Conservation (phyloP, 2,329 filamentous ascomycete species). For the Davidsoniella eucalypti region DNA sequence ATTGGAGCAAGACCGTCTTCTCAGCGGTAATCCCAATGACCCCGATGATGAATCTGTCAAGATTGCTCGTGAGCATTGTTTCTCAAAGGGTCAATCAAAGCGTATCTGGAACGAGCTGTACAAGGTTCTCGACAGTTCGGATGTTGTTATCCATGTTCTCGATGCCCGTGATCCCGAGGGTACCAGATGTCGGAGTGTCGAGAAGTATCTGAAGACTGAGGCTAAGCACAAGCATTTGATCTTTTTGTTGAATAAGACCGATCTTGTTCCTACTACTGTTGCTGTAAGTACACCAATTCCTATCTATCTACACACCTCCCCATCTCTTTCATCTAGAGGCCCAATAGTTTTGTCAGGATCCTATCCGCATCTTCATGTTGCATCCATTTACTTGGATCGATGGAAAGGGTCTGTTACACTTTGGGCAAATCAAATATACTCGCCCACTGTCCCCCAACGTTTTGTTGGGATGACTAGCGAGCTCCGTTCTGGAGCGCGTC, state of each 20-base stretch:
- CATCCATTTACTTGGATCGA: slow-evolving; percentile 31
- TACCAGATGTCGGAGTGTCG: slow-evolving; percentile 59
- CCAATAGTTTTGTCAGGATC: slow-evolving; percentile 79
- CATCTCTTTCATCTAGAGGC: slow-evolving; percentile 19
- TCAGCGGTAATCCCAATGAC: slow-evolving; percentile 52
- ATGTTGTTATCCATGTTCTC: slow-evolving; percentile 88
- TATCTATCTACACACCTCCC: slow-evolving; percentile 8
- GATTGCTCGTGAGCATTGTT: slow-evolving; percentile 68
- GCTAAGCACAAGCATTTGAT: slow-evolving; percentile 86
- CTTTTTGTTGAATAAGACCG: slow-evolving; percentile 33
- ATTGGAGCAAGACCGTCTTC: slow-evolving; percentile 58
- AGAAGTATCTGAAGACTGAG: slow-evolving; percentile 81
- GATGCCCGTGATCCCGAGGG: slow-evolving; percentile 82
- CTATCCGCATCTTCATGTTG: slow-evolving; percentile 17
- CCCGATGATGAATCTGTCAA: slow-evolving; percentile 32
- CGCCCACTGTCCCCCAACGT: slow-evolving; percentile 22
- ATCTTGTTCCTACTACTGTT: slow-evolving; percentile 80
- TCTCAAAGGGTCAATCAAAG: slow-evolving; percentile 88
- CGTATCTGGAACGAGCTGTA: slow-evolving; percentile 94
- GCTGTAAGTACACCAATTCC: slow-evolving; percentile 55
- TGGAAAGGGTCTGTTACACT: slow-evolving; percentile 97
- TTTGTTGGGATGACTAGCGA: slow-evolving; percentile 41
- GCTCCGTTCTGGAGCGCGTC: slow-evolving; percentile 81
- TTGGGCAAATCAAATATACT: slow-evolving; percentile 76
- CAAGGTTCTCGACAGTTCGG: slow-evolving; percentile 67